phyloP scores from a whole-genome alignment of 1,139 yeast species.

The Debaryomyces nepalensis region DNA sequence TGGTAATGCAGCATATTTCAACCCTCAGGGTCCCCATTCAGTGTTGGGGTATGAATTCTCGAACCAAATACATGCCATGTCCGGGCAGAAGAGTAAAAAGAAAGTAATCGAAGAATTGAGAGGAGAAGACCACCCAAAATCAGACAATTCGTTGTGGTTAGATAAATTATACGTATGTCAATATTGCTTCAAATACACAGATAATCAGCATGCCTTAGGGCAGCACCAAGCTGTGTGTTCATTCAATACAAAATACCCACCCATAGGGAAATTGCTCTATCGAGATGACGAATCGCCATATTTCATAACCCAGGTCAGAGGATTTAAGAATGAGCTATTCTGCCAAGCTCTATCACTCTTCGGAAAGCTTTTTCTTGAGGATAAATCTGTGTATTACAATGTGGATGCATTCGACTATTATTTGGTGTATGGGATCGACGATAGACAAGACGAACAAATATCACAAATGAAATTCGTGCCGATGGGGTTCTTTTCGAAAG shows the following conservation, averaged over 20 bases:
- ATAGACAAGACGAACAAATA: constrained; percentile 5
- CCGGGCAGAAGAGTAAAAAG: constrained; percentile 24
- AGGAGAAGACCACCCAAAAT: constrained; percentile 1
- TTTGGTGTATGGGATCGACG: constrained; percentile 59
- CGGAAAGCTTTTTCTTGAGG: constrained; percentile 88
- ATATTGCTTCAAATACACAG: constrained; percentile 80
- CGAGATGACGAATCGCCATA: constrained; percentile 53
- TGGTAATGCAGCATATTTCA: constrained; percentile 79
- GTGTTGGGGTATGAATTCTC: constrained; percentile 35
- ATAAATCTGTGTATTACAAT: constrained; percentile 83
- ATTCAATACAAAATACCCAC: constrained; percentile 34
- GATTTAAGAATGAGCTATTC: constrained; percentile 63
- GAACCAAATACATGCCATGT: constrained; percentile 13
- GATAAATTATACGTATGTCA: constrained; percentile 74
- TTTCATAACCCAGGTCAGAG: constrained; percentile 67
- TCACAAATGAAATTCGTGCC: constrained; percentile 42
- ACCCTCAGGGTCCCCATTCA: constrained; percentile 30
- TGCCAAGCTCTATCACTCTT: constrained; percentile 84
- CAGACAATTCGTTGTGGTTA: constrained; percentile 49
- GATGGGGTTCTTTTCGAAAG: constrained; percentile 93
- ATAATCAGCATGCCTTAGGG: constrained; percentile 38
- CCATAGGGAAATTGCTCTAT: constrained; percentile 72
- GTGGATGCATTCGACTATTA: constrained; percentile 82
- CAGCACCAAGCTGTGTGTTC: constrained; percentile 54
- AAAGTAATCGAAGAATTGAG: constrained; percentile 25